Conservation (phyloP, 1,139 yeast species). For the Nakaseomyces delphensis region DNA sequence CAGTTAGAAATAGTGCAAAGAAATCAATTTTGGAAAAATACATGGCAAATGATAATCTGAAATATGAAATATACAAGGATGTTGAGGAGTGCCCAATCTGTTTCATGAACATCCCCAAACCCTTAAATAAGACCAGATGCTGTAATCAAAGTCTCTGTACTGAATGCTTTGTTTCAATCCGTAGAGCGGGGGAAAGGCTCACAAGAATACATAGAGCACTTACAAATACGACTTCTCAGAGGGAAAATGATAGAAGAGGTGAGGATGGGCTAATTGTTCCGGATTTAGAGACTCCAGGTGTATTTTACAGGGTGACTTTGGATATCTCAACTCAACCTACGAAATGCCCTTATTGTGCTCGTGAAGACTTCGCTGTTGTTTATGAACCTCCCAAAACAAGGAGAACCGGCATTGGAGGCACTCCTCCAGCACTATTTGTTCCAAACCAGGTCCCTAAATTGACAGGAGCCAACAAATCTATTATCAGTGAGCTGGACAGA, state of each 20-base stretch:
- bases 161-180: slow-evolving; percentile 68
- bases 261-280: background rate
- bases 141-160: slow-evolving; percentile 91
- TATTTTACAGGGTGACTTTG: background rate
- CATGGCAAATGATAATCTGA: slow-evolving; percentile 38
- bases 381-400: slow-evolving; percentile 56
- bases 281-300: background rate
- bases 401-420: slow-evolving; percentile 42
- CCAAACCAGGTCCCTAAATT: background rate
- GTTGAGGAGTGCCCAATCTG: slow-evolving; percentile 91
- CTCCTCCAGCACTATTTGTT: slow-evolving; percentile 11
- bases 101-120: slow-evolving; percentile 73
- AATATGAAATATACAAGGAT: slow-evolving; percentile 48
- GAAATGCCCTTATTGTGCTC: slow-evolving; percentile 89
- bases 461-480: background rate
- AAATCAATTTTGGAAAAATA: slow-evolving; percentile 12
- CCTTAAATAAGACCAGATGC: slow-evolving; percentile 76
- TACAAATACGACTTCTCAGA: slow-evolving; percentile 1
- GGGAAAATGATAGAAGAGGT: slow-evolving; percentile 3
- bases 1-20: background rate
- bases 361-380: slow-evolving; percentile 75
- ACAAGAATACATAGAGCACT: background rate
- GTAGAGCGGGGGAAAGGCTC: background rate
- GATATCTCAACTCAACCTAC: slow-evolving; percentile 72
- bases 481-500: slow-evolving; percentile 3